A percentile compares a stretch with the other conserved stretches of the same genome.
These are phyloP conservation scores for Pulveroboletus sp. DNA, from an alignment of 1,284 basidiomycete species.

Conservation along the genomic window DNA sequence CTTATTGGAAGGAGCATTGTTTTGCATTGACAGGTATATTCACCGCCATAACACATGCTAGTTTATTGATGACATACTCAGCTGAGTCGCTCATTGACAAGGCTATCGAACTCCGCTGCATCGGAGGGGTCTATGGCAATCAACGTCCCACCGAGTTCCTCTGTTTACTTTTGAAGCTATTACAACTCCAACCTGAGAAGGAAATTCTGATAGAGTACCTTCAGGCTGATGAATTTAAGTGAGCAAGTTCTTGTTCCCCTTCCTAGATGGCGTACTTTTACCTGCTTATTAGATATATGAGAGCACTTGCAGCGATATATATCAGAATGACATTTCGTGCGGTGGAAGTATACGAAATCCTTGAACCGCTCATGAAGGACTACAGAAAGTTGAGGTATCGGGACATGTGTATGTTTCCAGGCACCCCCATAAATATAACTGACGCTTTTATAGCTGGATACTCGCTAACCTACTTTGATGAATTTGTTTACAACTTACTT, in stretches of 20 bases:
- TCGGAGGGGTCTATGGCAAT: conserved; percentile 94
- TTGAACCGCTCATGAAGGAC: conserved; percentile 94
- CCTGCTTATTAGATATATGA: conserved; percentile 69
- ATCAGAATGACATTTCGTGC: conserved; percentile 92
- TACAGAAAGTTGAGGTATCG: conserved; percentile 87
- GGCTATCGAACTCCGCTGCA: conserved; percentile 77
- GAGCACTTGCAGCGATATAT: conserved; percentile 93
- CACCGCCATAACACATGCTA: not conserved
- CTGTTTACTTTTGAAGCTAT: conserved; percentile 88
- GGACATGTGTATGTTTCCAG: conserved; percentile 63
- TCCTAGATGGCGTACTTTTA: conserved; percentile 1
- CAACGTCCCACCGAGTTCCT: conserved; percentile 91
- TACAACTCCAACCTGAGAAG: conserved; percentile 97
- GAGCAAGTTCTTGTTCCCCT: conserved; percentile 35
- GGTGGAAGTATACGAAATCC: conserved; percentile 87
- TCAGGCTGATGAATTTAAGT: conserved; percentile 97
- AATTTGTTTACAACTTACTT: conserved; percentile 86
- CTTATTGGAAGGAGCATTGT: conserved; percentile 97
- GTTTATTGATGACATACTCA: conserved; percentile 33
- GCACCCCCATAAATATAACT: not conserved
- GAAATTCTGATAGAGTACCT: conserved; percentile 96
- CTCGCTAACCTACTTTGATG: conserved; percentile 85
- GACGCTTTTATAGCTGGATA: conserved; percentile 64
- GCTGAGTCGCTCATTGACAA: conserved; percentile 94
- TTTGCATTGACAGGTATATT: conserved; percentile 83